phyloP scores from a whole-genome alignment of 225 moss, liverwort and hornwort species.

The Antitrichia curtipendula region DNA sequence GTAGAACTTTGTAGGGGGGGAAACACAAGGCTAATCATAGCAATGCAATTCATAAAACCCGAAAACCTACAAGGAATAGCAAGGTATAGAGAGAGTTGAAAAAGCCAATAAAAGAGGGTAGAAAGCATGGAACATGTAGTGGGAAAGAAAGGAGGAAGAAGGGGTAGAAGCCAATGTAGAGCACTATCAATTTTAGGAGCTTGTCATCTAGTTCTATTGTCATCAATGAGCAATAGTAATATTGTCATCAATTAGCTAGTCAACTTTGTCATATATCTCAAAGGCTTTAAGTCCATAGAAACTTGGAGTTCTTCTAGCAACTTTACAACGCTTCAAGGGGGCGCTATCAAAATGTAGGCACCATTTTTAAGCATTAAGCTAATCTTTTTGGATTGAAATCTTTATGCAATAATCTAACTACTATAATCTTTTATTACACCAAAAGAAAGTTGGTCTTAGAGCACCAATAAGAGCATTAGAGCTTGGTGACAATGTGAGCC shows the following conservation, averaged over 20 bases:
- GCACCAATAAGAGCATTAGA: fast-evolving
- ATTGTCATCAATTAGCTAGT: background rate
- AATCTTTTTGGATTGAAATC: no score
- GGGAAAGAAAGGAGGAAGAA: background rate
- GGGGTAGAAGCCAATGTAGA: background rate
- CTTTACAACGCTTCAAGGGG: fast-evolving
- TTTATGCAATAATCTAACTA: background rate
- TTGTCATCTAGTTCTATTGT: background rate
- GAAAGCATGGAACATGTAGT: fast-evolving
- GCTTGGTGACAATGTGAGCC: no score
- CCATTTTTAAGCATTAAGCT: background rate
- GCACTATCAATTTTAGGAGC: background rate
- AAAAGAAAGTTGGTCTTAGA: background rate
- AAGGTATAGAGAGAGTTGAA: fast-evolving
- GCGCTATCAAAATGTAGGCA: background rate
- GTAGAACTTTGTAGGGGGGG: fast-evolving
- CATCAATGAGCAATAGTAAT: background rate
- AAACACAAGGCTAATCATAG: background rate
- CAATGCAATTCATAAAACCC: background rate
- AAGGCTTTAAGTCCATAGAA: background rate
- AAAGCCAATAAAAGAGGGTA: background rate
- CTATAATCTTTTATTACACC: background rate
- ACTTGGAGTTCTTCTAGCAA: background rate
- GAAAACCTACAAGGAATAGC: background rate
- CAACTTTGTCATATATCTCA: background rate